phyloP scores from a whole-genome alignment of 768 basidiomycete species.

The Mycena leptocephala region DNA sequence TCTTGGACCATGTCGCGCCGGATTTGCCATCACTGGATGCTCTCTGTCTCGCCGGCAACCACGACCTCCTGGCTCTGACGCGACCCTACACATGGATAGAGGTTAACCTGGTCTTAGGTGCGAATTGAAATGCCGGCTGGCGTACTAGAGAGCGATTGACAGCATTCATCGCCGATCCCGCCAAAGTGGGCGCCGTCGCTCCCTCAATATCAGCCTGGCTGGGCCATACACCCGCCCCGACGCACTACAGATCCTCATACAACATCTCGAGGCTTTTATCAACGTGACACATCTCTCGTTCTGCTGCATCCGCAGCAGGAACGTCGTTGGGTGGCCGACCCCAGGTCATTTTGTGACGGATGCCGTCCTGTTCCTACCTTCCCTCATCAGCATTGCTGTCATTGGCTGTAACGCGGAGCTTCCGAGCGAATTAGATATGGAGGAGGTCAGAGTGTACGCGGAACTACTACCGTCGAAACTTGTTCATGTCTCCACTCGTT shows the following conservation, averaged over 20 bases:
- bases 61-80: background rate
- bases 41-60: slow-evolving; percentile 6
- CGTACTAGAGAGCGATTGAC: background rate
- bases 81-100: slow-evolving; percentile 3
- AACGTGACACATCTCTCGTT: background rate
- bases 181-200: background rate
- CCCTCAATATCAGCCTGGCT: background rate
- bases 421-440: background rate
- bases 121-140: background rate
- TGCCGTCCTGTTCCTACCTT: background rate
- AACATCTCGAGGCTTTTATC: background rate
- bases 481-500: background rate
- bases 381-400: background rate
- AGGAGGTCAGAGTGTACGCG: background rate
- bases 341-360: background rate
- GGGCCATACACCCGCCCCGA: background rate
- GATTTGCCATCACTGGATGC: background rate
- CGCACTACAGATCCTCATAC: background rate
- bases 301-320: background rate
- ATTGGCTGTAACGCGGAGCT: background rate
- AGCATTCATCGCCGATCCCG: background rate
- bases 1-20: background rate
- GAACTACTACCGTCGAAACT: too few species aligned
- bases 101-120: background rate
- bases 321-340: background rate